Conservation (phyloP, 768 basidiomycete species). For the Calocera cornea region DNA sequence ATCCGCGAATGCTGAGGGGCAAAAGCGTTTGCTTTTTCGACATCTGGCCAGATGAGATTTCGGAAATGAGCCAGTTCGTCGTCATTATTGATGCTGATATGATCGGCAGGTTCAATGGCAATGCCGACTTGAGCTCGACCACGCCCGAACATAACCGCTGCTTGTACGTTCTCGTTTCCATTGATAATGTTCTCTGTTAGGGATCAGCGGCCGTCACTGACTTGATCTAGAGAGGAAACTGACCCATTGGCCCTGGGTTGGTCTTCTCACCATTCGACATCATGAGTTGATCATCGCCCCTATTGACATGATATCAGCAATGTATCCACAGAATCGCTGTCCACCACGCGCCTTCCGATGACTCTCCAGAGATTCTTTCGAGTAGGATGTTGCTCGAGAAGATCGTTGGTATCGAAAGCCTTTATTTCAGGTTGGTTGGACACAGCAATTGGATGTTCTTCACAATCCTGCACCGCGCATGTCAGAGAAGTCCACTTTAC, state of each 20-base stretch:
- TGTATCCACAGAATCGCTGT: not conserved
- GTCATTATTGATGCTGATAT: not conserved
- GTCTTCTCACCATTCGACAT: slow-evolving; percentile 22
- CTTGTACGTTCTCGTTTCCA: slow-evolving; percentile 24
- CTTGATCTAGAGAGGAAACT: not conserved
- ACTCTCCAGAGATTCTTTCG: slow-evolving; percentile 27
- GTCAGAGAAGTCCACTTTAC: not conserved
- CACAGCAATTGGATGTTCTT: not conserved
- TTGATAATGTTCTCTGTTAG: slow-evolving; percentile 26
- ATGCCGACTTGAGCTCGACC: slow-evolving; percentile 27
- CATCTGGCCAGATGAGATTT: not conserved
- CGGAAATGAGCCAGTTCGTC: not conserved
- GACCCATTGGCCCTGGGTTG: slow-evolving; percentile 17
- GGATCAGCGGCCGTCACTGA: not conserved
- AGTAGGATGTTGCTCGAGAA: slow-evolving; percentile 31
- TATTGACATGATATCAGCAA: not conserved
- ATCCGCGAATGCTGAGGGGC: not conserved
- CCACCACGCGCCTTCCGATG: slow-evolving; percentile 22
- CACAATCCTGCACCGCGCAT: not conserved
- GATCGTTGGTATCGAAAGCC: slow-evolving; percentile 31
- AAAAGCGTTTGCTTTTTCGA: not conserved
- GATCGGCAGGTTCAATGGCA: slow-evolving; percentile 25
- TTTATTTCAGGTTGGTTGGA: not conserved
- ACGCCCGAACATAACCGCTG: slow-evolving; percentile 31
- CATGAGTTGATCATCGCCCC: slow-evolving; percentile 36